Percentiles rank a stretch among this genome's conserved stretches.
Conservation (phyloP, 2,329 filamentous ascomycete species). For the Cordyceps javanica region DNA sequence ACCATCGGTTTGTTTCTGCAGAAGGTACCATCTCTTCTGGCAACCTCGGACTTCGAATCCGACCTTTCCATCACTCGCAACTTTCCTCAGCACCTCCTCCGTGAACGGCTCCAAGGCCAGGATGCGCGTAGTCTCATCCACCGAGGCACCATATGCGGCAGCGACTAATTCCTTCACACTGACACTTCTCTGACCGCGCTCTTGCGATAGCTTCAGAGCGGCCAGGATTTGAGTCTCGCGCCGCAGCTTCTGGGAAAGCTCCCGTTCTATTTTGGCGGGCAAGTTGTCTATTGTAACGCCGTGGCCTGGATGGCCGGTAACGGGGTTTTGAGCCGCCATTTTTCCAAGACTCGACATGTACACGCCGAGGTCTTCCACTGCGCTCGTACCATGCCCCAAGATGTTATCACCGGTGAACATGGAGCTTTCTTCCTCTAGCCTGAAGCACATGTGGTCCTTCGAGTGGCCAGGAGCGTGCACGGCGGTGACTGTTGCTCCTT, state of each 20-base stretch:
- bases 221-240: slow-evolving; percentile 26
- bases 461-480: slow-evolving; percentile 65
- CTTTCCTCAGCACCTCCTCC: slow-evolving; percentile 34
- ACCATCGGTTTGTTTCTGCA: background rate
- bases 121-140: slow-evolving; percentile 29
- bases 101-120: slow-evolving; percentile 37
- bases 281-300: slow-evolving; percentile 53
- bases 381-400: slow-evolving; percentile 65
- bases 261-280: slow-evolving; percentile 1
- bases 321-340: slow-evolving; percentile 50
- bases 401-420: slow-evolving; percentile 73
- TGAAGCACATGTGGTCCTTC: slow-evolving; percentile 59
- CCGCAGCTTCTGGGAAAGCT: background rate
- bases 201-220: slow-evolving; percentile 23
- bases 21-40: background rate
- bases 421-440: slow-evolving; percentile 57
- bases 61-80: background rate
- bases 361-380: slow-evolving; percentile 60
- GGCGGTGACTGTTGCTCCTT: slow-evolving; percentile 54
- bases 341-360: slow-evolving; percentile 56
- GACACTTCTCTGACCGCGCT: slow-evolving; percentile 24
- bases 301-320: slow-evolving; percentile 54
- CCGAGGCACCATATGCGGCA: slow-evolving; percentile 32
- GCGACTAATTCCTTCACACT: slow-evolving; percentile 37
- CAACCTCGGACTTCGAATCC: background rate